A percentile compares a stretch with the other conserved stretches of the same genome.
phyloP scores from a whole-genome alignment of 2,329 filamentous ascomycete genomes.

The Fusarium solani-melongenae region DNA sequence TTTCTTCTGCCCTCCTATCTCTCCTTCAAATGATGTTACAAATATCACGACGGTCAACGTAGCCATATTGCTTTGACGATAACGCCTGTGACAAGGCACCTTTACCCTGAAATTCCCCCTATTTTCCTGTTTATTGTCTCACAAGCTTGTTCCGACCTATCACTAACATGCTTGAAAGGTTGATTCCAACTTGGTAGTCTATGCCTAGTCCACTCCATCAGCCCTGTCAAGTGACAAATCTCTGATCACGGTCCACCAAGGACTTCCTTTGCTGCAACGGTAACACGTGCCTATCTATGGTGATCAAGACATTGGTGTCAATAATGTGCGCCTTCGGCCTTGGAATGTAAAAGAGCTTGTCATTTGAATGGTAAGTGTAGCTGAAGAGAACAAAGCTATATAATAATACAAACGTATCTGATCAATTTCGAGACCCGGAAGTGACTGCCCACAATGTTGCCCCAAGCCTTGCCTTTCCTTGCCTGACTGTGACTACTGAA shows the following conservation, averaged over 20 bases:
- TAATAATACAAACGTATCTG: slow-evolving; percentile 34
- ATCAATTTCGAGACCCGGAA: slow-evolving; percentile 5
- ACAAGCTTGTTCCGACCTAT: neutral
- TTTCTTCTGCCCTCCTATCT: neutral
- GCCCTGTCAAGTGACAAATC: neutral
- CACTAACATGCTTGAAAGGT: slow-evolving; percentile 22
- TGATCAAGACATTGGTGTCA: neutral
- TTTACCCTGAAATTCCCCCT: slow-evolving; percentile 20
- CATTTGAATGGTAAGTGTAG: slow-evolving; percentile 8
- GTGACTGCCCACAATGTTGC: slow-evolving; percentile 1
- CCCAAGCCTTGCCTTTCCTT: neutral
- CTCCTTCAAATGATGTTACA: slow-evolving; percentile 53
- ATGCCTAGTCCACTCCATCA: neutral
- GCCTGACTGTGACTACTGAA: neutral
- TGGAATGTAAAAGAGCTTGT: neutral
- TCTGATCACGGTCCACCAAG: neutral
- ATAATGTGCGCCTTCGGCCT: neutral
- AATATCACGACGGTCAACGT: slow-evolving; percentile 62
- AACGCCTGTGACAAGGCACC: slow-evolving; percentile 59
- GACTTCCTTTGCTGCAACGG: no score
- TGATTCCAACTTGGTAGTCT: neutral
- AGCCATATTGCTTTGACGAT: slow-evolving; percentile 60
- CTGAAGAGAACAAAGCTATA: neutral
- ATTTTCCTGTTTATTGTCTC: neutral
- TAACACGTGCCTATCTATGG: no score